These are phyloP conservation scores for Bombardia bombarda DNA, from an alignment of 495 filamentous ascomycete genomes.

Conservation along the genomic window DNA sequence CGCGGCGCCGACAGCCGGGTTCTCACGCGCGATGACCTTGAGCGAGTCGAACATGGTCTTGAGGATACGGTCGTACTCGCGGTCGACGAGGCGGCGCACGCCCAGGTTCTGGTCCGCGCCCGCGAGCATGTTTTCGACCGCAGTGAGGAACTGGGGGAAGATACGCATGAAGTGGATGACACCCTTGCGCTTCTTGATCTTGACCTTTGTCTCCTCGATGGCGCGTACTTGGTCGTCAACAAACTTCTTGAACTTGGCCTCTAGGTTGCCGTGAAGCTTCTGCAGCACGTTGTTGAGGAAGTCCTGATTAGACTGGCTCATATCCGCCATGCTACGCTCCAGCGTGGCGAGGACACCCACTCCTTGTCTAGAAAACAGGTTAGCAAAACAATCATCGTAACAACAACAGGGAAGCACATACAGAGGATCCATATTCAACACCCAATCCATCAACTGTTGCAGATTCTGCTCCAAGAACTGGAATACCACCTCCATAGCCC, in stretches of 20 bases:
- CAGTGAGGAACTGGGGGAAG: conserved; percentile 75
- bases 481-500: conserved; percentile 82
- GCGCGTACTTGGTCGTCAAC: conserved; percentile 90
- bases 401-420: conserved; percentile 38
- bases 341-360: conserved; percentile 78
- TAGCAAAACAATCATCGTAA: neutral
- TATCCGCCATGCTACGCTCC: conserved; percentile 64
- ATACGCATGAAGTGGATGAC: conserved; percentile 90
- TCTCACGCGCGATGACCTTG: conserved; percentile 92
- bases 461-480: conserved; percentile 71
- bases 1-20: conserved; percentile 50
- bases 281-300: conserved; percentile 73
- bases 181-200: conserved; percentile 95
- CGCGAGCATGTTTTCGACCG: conserved; percentile 74
- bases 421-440: conserved; percentile 69
- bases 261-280: conserved; percentile 68
- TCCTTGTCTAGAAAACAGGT: conserved; percentile 54
- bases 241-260: conserved; percentile 74
- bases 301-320: conserved; percentile 86
- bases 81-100: conserved; percentile 69
- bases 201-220: conserved; percentile 98
- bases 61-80: conserved; percentile 81
- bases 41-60: conserved; percentile 95
- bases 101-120: conserved; percentile 49
- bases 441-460: conserved; percentile 79